phyloP scores from a whole-genome alignment of 305 asterid genomes.

The Stenogyne calaminthoides region DNA sequence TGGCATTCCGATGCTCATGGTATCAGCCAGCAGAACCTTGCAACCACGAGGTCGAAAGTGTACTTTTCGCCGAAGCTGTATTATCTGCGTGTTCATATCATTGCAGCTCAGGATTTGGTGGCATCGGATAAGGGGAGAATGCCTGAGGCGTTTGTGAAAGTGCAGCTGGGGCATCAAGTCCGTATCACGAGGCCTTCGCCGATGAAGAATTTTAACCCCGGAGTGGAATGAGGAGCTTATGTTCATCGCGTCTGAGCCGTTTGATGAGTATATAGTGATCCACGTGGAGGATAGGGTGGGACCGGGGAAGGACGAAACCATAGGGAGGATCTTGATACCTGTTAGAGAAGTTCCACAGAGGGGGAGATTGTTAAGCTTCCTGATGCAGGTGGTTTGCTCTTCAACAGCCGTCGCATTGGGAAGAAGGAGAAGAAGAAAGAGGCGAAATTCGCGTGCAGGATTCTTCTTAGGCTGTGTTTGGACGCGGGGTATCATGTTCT shows the following conservation, averaged over 20 bases:
- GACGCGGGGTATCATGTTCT: conserved; percentile 94
- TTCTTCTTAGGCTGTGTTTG: conserved; percentile 62
- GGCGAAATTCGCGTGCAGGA: conserved; percentile 71
- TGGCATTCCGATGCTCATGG: conserved; percentile 92
- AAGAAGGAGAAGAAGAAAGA: conserved; percentile 68
- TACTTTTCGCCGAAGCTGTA: conserved; percentile 78
- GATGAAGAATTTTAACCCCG: conserved; percentile 53
- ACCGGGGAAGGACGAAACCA: conserved; percentile 63
- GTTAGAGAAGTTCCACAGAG: conserved; percentile 63
- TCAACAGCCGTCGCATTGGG: conserved; percentile 51
- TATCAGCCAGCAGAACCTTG: conserved; percentile 57
- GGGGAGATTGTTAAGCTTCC: conserved; percentile 55
- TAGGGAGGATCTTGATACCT: conserved; percentile 68
- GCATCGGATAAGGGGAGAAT: conserved; percentile 38
- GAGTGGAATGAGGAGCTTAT: conserved; percentile 95
- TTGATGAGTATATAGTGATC: conserved; percentile 70
- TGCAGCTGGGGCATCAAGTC: conserved; percentile 71
- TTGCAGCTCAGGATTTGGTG: conserved; percentile 81
- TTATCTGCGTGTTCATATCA: conserved; percentile 71
- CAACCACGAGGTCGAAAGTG: conserved; percentile 73
- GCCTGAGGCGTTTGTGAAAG: conserved; percentile 58
- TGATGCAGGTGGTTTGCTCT: conserved; percentile 76
- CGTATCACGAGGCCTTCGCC: conserved; percentile 66
- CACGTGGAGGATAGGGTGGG: conserved; percentile 72
- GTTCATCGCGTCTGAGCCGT: conserved; percentile 92